Conservation (phyloP, 495 filamentous ascomycete species). For the Aspergillus baeticus region DNA sequence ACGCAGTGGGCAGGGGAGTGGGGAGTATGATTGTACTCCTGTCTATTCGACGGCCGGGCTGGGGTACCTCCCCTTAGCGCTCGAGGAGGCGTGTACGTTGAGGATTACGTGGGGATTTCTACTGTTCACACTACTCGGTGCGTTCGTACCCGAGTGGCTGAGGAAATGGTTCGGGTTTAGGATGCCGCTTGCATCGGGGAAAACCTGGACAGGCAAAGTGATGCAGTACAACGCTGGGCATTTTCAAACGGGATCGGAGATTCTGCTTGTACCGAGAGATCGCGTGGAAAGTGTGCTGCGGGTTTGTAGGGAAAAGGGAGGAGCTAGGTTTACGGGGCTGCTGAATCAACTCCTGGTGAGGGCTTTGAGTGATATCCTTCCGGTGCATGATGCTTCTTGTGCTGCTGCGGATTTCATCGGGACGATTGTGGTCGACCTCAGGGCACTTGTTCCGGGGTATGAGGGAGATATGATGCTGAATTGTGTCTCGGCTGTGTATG, state of each 20-base stretch:
- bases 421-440: constrained; percentile 16
- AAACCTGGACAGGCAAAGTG: constrained; percentile 7
- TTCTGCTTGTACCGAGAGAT: constrained; percentile 4
- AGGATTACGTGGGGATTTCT: constrained; percentile 15
- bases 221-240: constrained; percentile 6
- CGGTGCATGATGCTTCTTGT: background rate
- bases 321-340: constrained; percentile 16
- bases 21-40: no score
- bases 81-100: constrained; percentile 16
- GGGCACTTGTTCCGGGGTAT: constrained; percentile 10
- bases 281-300: constrained; percentile 4
- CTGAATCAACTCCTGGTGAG: constrained; percentile 18
- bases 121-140: constrained; percentile 8
- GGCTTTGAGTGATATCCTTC: constrained; percentile 9
- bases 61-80: constrained; percentile 3
- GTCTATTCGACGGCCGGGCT: no score
- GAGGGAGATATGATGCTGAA: constrained; percentile 15
- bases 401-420: constrained; percentile 10
- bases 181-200: background rate
- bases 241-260: constrained; percentile 9
- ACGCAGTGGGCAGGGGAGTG: background rate
- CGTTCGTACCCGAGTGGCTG: constrained; percentile 8
- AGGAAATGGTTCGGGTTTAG: background rate
- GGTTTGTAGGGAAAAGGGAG: constrained; percentile 7
- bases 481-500: constrained; percentile 11